Evolutionary conservation across 768 basidiomycete species (phyloP), one percentile per base, ranked within the genome.

Genomic region (Suillus decipiens): DNA sequence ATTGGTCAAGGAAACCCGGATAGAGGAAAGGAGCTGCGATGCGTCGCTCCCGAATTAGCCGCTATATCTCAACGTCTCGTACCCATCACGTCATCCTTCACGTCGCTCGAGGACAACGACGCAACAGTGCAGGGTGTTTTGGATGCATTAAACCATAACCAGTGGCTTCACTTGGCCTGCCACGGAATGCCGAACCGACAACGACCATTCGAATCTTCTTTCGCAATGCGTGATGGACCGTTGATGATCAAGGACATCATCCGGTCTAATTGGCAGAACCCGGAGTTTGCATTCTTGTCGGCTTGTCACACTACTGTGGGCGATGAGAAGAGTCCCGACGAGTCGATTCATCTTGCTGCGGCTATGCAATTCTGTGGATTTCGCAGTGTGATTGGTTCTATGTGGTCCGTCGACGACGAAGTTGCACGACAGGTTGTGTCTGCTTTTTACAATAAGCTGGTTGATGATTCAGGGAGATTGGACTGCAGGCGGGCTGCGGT

Each of bases 401-500:
- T 71, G 67, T 71, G 70, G 70, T 63, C 71, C 4, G 66, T 71
- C 17, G 39, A 56, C 8, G 70, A 71, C 36, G 57, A 42, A 19
- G 62, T 63, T 48, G 70, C 63, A 36, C 47, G 10, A 2, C 53
- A 53, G 22, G 34, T 61, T 11, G 54, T 59, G 9, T 61, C 60
- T 11, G 22, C 41, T 3, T 61, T 61, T 28, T 61, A 61, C 15
- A 8, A 6, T 3, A 58, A 59, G 3, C 10, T 61, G 22, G 17
- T 61, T 2, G 47, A 53, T 48, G 33, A 34, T 3, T 48, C 57
- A 1, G 57, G 39, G 17, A 19, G 43, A 22, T 51, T 41, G 42
- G 58, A 59, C n/a, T 41, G 59, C 24, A 59, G 28, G 7, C 59
- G 24, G 3, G 59, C 50, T 10, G 50, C 50, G 2, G n/a, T 56